A percentile compares a stretch with the other conserved stretches of the same genome.
Evolutionary conservation across 2,329 filamentous ascomycete species (phyloP).

Genomic region (Tolypocladium ovalisporum): DNA sequence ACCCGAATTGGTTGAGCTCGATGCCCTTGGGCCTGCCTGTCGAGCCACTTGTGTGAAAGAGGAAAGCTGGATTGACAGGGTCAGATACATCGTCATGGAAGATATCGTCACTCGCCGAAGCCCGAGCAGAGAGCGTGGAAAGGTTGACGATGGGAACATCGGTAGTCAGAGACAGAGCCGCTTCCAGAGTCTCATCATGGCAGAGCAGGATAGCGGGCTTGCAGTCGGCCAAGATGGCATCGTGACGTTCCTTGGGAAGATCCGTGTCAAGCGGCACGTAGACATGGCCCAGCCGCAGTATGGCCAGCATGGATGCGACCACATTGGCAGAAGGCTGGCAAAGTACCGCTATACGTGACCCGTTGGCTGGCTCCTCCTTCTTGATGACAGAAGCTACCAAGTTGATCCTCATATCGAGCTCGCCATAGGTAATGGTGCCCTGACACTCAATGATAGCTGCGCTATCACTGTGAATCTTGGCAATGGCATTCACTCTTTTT

Average conservation of each 20-base stretch:
- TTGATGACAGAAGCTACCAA: not conserved
- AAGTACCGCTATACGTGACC: constrained; percentile 18
- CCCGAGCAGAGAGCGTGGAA: constrained; percentile 12
- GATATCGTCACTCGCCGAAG: not conserved
- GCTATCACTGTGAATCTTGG: not conserved
- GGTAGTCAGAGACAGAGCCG: not conserved
- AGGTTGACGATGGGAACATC: not conserved
- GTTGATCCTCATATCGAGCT: not conserved
- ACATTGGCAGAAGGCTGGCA: constrained; percentile 23
- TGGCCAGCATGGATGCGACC: constrained; percentile 27
- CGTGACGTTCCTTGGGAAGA: not conserved
- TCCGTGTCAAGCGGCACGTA: constrained; percentile 20
- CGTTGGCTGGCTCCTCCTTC: not conserved
- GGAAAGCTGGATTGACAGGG: constrained; percentile 3
- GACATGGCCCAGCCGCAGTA: constrained; percentile 23
- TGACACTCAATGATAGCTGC: not conserved
- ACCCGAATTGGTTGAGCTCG: constrained; percentile 15
- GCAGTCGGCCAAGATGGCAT: not conserved
- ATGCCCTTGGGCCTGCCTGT: constrained; percentile 31
- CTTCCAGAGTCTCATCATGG: not conserved
- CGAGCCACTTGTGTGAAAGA: constrained; percentile 23
- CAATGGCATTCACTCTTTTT: not conserved
- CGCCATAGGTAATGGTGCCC: not conserved
- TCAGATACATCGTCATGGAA: constrained; percentile 1
- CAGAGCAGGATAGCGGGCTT: not conserved